Conservation (phyloP, 805 yeast genomes). For the Barnettozyma salicaria region DNA sequence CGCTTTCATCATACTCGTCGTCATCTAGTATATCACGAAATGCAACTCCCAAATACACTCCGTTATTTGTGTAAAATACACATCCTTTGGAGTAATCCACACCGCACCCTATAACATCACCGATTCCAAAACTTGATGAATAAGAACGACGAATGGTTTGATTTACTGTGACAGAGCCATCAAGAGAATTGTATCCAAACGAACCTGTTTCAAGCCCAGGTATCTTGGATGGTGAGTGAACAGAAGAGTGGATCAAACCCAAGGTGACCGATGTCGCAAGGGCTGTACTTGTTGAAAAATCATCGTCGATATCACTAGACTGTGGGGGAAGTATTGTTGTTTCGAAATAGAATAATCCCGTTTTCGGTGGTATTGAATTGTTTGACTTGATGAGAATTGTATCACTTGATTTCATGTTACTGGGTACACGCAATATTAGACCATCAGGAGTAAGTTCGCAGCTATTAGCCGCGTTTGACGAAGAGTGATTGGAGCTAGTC, state of each 20-base stretch:
- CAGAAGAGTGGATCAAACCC: constrained; percentile 37
- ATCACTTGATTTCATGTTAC: constrained; percentile 15
- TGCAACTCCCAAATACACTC: constrained; percentile 53
- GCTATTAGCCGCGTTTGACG: not conserved
- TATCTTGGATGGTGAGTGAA: constrained; percentile 29
- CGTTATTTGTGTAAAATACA: constrained; percentile 79
- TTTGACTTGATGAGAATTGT: constrained; percentile 28
- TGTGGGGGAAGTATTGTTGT: constrained; percentile 30
- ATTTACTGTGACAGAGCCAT: constrained; percentile 37
- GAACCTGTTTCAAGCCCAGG: constrained; percentile 44
- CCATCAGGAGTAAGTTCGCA: constrained; percentile 2
- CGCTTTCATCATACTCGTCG: not conserved
- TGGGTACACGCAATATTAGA: constrained; percentile 1
- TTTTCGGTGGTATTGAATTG: constrained; percentile 31
- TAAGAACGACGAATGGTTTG: constrained; percentile 36
- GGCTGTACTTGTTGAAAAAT: no score
- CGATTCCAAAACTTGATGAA: constrained; percentile 42
- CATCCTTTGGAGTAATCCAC: constrained; percentile 58
- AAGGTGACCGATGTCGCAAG: no score
- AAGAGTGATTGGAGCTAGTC: not conserved
- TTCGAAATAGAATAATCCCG: constrained; percentile 49
- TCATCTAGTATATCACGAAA: constrained; percentile 37
- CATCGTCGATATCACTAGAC: no score
- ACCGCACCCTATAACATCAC: constrained; percentile 81
- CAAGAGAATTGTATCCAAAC: constrained; percentile 50